Evolutionary conservation across 306 rosid genomes (phyloP).

Genomic region (Gynostemma pentaphyllum): DNA sequence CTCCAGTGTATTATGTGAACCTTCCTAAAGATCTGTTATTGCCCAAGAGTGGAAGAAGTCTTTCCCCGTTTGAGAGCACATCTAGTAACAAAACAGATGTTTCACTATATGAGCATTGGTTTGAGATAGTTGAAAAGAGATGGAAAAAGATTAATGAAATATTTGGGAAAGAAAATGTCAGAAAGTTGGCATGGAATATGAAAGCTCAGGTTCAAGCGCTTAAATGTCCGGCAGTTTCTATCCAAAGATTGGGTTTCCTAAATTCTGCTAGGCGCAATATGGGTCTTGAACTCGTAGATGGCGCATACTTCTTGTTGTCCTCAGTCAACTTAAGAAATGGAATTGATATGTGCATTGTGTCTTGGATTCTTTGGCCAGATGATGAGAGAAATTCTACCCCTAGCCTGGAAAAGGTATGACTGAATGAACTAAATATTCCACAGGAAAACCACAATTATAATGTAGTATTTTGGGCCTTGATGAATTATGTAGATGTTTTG

Average conservation of each 20-base stretch:
- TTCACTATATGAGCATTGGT: constrained; percentile 34
- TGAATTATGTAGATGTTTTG: neutral
- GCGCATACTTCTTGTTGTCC: constrained; percentile 47
- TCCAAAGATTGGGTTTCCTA: constrained; percentile 55
- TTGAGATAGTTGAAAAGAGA: constrained; percentile 39
- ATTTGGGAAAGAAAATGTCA: constrained; percentile 43
- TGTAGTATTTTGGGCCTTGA: neutral
- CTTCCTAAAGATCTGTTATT: constrained; percentile 72
- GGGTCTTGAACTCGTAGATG: constrained; percentile 48
- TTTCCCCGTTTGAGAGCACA: constrained; percentile 21
- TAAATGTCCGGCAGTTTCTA: constrained; percentile 56
- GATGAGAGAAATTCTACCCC: constrained; percentile 83
- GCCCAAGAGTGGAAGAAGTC: constrained; percentile 34
- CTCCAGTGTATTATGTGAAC: constrained; percentile 75
- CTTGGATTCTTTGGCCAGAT: constrained; percentile 99
- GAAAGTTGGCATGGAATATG: constrained; percentile 78
- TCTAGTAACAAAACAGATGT: constrained; percentile 26
- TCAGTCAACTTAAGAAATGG: constrained; percentile 42
- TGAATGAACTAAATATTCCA: constrained; percentile 5
- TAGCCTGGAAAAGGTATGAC: constrained; percentile 79
- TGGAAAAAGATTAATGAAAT: constrained; percentile 68
- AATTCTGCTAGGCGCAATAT: constrained; percentile 32
- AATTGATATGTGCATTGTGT: constrained; percentile 61
- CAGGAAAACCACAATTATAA: neutral
- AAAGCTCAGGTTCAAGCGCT: constrained; percentile 84